Conservation (phyloP, 1,139 yeast species). For the Suhomyces choctaworum region DNA sequence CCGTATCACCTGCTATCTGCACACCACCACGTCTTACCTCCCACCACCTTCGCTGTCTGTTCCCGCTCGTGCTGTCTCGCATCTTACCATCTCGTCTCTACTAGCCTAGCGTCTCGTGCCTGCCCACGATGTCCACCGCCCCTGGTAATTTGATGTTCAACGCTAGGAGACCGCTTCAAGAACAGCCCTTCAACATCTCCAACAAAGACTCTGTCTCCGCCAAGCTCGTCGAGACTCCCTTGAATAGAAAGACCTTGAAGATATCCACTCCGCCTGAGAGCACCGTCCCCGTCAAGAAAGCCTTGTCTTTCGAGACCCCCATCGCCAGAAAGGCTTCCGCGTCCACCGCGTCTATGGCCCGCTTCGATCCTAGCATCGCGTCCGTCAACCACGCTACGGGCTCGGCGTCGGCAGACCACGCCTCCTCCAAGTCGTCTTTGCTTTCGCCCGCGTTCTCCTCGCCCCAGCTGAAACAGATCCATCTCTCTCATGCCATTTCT, state of each 20-base stretch:
- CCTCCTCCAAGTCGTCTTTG: slow-evolving; percentile 18
- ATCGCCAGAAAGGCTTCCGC: slow-evolving; percentile 10
- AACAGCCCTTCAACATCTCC: slow-evolving; percentile 13
- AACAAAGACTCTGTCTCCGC: slow-evolving; percentile 6
- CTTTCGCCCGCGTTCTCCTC: slow-evolving; percentile 54
- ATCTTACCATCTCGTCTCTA: no score
- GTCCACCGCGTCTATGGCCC: neutral
- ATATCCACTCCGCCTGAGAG: slow-evolving; percentile 43
- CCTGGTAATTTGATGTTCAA: slow-evolving; percentile 13
- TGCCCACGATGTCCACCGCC: slow-evolving; percentile 11
- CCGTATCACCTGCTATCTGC: slow-evolving; percentile 1
- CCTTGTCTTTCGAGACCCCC: slow-evolving; percentile 22
- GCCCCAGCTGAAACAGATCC: slow-evolving; percentile 29
- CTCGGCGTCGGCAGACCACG: neutral
- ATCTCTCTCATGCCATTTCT: slow-evolving; percentile 4
- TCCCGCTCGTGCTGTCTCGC: no score
- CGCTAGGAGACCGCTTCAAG: slow-evolving; percentile 21
- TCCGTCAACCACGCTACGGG: slow-evolving; percentile 4
- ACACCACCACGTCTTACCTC: neutral
- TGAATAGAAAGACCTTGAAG: slow-evolving; percentile 19
- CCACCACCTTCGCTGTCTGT: no score
- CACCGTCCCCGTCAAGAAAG: slow-evolving; percentile 12
- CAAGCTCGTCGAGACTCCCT: slow-evolving; percentile 23
- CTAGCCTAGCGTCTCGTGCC: slow-evolving; percentile 1
- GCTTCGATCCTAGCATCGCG: slow-evolving; percentile 9